Conservation (phyloP, 768 basidiomycete genomes). For the Lyophyllum decastes region DNA sequence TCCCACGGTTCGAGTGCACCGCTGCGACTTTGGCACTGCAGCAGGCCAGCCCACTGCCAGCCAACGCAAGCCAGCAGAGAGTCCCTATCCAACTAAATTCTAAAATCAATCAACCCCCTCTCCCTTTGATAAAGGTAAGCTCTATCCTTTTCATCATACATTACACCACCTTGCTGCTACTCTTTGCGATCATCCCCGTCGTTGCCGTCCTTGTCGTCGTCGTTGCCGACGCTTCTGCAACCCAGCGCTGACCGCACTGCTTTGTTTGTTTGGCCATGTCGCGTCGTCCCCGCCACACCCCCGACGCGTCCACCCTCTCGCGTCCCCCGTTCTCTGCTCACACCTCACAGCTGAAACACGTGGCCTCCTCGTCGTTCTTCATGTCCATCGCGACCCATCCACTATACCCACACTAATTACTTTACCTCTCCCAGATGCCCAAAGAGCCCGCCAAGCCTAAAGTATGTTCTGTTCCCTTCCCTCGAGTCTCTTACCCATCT, state of each 20-base stretch:
- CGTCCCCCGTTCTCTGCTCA: background rate
- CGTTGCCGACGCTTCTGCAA: background rate
- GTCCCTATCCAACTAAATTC: too few species aligned
- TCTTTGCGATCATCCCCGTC: background rate
- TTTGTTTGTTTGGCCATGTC: slow-evolving; percentile 19
- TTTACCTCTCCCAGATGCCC: slow-evolving; percentile 61
- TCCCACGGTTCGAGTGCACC: slow-evolving; percentile 11
- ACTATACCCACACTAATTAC: background rate
- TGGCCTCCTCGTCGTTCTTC: background rate
- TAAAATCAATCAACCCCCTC: background rate
- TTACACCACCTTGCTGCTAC: too few species aligned
- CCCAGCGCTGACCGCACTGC: slow-evolving; percentile 3
- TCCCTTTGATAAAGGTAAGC: background rate
- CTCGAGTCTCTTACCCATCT: too few species aligned
- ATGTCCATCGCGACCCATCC: background rate
- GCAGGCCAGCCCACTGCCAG: slow-evolving; percentile 3
- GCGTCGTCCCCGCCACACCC: slow-evolving; percentile 9
- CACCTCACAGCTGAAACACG: background rate
- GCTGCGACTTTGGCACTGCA: background rate
- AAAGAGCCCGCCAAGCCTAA: slow-evolving; percentile 70
- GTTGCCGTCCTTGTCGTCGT: slow-evolving; percentile 1
- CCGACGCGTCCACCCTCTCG: slow-evolving; percentile 12
- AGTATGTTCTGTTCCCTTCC: too few species aligned
- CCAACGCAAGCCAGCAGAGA: background rate
- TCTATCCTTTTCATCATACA: background rate